phyloP scores from a whole-genome alignment of 1,284 basidiomycete species.

The Chalciporus sp. region DNA sequence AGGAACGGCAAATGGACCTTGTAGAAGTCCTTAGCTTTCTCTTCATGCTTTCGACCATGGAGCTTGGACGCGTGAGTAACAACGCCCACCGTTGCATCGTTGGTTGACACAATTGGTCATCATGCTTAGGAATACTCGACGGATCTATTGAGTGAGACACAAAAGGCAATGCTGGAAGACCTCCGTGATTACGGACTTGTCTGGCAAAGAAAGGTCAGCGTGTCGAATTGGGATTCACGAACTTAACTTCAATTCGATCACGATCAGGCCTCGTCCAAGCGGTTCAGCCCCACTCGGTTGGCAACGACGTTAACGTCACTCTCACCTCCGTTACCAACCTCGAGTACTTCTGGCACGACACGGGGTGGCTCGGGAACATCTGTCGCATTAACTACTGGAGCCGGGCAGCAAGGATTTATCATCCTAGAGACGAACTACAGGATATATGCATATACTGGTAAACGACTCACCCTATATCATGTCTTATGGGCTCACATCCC shows the following conservation, averaged over 20 bases:
- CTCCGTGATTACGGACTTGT: constrained; percentile 94
- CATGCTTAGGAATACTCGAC: constrained; percentile 82
- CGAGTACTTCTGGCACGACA: constrained; percentile 48
- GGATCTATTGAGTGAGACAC: constrained; percentile 77
- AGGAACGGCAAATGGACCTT: constrained; percentile 88
- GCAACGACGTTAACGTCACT: constrained; percentile 92
- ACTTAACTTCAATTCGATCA: constrained; percentile 7
- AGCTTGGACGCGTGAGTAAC: constrained; percentile 75
- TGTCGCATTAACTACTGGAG: constrained; percentile 43
- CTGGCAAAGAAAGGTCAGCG: constrained; percentile 71
- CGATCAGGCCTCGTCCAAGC: constrained; percentile 63
- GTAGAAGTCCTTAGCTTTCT: constrained; percentile 94
- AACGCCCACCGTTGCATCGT: constrained; percentile 3
- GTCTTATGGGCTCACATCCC: constrained; percentile 20
- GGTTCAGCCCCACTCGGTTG: constrained; percentile 95
- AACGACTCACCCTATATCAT: constrained; percentile 15
- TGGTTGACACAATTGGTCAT: constrained; percentile 1
- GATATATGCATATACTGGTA: constrained; percentile 96
- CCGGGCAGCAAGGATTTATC: constrained; percentile 82
- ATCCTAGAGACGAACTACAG: constrained; percentile 99
- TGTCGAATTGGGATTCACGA: neutral
- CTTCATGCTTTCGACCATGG: constrained; percentile 95
- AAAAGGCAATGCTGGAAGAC: constrained; percentile 88
- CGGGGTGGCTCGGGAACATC: constrained; percentile 19
- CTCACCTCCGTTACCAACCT: constrained; percentile 68